These are phyloP conservation scores for Lumnitzera littorea DNA, from an alignment of 345 rosid species.

Conservation along the genomic window DNA sequence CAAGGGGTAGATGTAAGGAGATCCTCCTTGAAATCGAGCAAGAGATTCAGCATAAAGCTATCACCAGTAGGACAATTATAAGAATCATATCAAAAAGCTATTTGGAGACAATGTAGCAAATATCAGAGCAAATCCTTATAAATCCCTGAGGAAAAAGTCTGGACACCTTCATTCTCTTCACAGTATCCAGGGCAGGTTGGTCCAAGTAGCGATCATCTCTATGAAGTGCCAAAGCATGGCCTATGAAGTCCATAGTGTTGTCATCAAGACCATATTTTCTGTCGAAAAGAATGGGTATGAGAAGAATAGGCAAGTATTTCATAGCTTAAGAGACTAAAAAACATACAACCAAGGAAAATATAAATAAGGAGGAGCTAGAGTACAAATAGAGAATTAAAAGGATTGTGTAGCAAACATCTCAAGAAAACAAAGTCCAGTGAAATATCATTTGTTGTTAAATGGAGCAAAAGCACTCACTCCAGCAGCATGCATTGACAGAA, in stretches of 20 bases:
- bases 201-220: constrained; percentile 70
- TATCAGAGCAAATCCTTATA: background rate
- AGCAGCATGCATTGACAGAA: background rate
- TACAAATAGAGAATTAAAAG: no score
- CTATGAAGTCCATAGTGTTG: constrained; percentile 86
- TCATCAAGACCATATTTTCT: constrained; percentile 89
- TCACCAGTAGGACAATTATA: background rate
- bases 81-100: background rate
- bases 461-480: background rate
- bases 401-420: no score
- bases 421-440: no score
- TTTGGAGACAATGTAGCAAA: background rate
- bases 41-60: constrained; percentile 89
- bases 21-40: constrained; percentile 98
- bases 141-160: background rate
- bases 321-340: background rate
- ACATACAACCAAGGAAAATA: no score
- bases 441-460: no score
- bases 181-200: constrained; percentile 93
- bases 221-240: constrained; percentile 94
- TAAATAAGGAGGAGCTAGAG: no score
- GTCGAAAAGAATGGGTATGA: constrained; percentile 16
- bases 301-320: background rate
- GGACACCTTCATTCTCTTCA: constrained; percentile 86
- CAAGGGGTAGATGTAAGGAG: constrained; percentile 91